phyloP scores from a whole-genome alignment of 2,329 filamentous ascomycete genomes.

The Metarhizium anisopliae region DNA sequence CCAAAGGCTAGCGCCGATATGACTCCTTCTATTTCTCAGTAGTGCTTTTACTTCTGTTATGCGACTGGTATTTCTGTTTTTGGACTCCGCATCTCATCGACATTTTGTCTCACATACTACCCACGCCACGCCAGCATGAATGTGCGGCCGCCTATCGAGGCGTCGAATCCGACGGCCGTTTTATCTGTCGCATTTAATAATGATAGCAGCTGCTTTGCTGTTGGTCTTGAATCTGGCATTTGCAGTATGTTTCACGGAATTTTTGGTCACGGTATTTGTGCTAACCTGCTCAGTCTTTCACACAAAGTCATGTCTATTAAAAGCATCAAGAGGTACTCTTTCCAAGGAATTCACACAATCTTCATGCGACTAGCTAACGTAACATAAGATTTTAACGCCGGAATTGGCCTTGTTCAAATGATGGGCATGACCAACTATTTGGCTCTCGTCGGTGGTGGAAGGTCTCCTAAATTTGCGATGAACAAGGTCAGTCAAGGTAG shows the following conservation, averaged over 20 bases:
- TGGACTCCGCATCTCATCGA: background rate
- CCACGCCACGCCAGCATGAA: constrained; percentile 57
- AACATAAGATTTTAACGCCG: constrained; percentile 62
- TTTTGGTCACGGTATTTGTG: background rate
- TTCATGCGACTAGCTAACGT: background rate
- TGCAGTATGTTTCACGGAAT: constrained; percentile 49
- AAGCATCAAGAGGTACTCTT: constrained; percentile 38
- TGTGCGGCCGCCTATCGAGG: constrained; percentile 77
- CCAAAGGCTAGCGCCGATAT: background rate
- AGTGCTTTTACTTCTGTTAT: background rate
- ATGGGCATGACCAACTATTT: constrained; percentile 80
- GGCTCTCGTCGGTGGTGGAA: constrained; percentile 81
- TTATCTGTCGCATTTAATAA: constrained; percentile 81
- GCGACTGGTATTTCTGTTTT: background rate
- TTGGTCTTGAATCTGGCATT: constrained; percentile 79
- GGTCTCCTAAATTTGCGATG: constrained; percentile 73
- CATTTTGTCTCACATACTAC: background rate
- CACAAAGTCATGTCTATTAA: constrained; percentile 61
- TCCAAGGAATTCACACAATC: background rate
- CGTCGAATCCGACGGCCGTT: constrained; percentile 62
- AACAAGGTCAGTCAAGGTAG: constrained; percentile 55
- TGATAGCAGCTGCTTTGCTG: constrained; percentile 76
- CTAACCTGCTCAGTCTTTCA: constrained; percentile 52
- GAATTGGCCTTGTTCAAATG: constrained; percentile 78
- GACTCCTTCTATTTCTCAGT: background rate